phyloP scores from a whole-genome alignment of 108 stramenopile species.

The Conticribra guillardii region DNA sequence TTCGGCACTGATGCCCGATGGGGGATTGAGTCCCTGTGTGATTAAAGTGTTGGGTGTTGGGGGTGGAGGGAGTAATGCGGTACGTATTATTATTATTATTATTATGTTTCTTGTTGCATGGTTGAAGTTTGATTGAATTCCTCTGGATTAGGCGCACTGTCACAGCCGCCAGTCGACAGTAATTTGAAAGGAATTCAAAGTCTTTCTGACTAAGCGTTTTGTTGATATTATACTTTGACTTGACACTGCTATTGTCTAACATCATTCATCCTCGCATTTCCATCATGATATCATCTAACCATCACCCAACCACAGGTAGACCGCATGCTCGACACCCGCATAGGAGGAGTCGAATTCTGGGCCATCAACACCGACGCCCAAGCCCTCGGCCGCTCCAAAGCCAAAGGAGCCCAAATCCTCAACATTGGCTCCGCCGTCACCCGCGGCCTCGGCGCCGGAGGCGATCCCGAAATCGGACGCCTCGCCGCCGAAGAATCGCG shows the following conservation, averaged over 20 bases:
- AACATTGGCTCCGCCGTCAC: conserved; percentile 88
- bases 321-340: conserved; percentile 87
- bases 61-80: conserved; percentile 84
- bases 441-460: conserved; percentile 90
- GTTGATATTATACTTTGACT: no score
- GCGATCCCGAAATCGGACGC: conserved; percentile 85
- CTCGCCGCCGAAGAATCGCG: conserved; percentile 85
- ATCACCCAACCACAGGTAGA: conserved; percentile 53
- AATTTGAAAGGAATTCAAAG: not conserved
- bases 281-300: not conserved
- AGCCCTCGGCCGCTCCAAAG: conserved; percentile 72
- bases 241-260: no score
- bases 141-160: not conserved
- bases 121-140: not conserved
- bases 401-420: conserved; percentile 61
- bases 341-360: conserved; percentile 91
- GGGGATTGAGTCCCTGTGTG: conserved; percentile 71
- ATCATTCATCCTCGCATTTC: no score
- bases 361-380: conserved; percentile 92
- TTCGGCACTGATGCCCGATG: conserved; percentile 68
- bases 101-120: not conserved
- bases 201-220: no score
- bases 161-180: not conserved
- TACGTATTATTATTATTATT: conserved; percentile 21
- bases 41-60: conserved; percentile 85